Evolutionary conservation across 352 stramenopile genomes (phyloP).

Genomic region (Globisporangium barbulae): DNA sequence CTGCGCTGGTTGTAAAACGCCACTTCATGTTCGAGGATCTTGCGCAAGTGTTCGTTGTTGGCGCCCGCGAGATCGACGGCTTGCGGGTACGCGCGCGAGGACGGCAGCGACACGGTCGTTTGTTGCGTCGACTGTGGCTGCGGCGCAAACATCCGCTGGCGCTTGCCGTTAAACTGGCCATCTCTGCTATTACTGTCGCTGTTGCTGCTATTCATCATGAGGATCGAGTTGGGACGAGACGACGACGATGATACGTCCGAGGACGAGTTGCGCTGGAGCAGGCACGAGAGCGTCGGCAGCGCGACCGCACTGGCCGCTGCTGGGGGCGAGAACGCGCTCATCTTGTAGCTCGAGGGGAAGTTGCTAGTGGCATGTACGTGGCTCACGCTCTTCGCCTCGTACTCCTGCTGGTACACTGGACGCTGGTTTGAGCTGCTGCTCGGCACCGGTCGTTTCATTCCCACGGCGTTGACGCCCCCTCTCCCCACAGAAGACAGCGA

Average conservation of each 20-base stretch:
- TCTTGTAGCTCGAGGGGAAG: background rate
- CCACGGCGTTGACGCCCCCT: background rate
- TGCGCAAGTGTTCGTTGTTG: slow-evolving; percentile 16
- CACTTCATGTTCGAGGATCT: slow-evolving; percentile 18
- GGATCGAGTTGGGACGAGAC: background rate
- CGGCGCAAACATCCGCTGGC: slow-evolving; percentile 15
- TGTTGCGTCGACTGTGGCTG: background rate
- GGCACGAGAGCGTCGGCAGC: slow-evolving; percentile 18
- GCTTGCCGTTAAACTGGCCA: slow-evolving; percentile 8
- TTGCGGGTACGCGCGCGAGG: background rate
- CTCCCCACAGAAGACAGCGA: background rate
- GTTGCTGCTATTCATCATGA: background rate
- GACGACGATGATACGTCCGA: background rate
- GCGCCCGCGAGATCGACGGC: slow-evolving; percentile 1
- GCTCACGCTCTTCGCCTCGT: background rate
- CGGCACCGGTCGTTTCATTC: slow-evolving; percentile 10
- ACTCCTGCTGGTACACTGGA: slow-evolving; percentile 2
- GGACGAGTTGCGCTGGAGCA: slow-evolving; percentile 18
- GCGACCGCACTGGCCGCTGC: background rate
- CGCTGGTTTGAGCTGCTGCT: background rate
- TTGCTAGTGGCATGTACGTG: background rate
- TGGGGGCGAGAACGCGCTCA: background rate
- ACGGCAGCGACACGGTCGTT: background rate
- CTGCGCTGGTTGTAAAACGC: slow-evolving; percentile 19
- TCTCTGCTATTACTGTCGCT: background rate